These are phyloP conservation scores for Hypocreales sp. DNA, from an alignment of 2,329 filamentous ascomycete genomes.

Conservation along the genomic window DNA sequence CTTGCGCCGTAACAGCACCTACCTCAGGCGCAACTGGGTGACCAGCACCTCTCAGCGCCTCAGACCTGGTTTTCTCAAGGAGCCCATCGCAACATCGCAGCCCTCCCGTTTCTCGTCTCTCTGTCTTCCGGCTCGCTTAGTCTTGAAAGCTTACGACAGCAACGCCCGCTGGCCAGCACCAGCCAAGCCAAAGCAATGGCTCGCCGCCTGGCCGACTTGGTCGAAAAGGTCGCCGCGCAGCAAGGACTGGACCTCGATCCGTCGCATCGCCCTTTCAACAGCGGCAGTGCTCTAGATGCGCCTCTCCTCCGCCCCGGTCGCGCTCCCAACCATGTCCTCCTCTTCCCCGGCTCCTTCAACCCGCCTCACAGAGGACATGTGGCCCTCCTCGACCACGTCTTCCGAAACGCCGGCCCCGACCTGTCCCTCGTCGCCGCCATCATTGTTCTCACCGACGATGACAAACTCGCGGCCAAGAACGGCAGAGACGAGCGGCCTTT, in stretches of 20 bases:
- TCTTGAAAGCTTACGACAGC: no score
- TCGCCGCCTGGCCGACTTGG: not conserved
- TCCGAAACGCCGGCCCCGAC: constrained; percentile 10
- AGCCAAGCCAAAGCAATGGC: no score
- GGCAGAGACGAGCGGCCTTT: constrained; percentile 3
- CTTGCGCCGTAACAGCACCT: no score
- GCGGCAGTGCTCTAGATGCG: not conserved
- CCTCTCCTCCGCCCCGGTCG: not conserved
- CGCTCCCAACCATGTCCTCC: constrained; percentile 11
- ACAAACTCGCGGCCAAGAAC: constrained; percentile 9
- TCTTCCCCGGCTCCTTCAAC: constrained; percentile 22
- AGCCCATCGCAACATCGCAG: no score
- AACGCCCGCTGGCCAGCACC: no score
- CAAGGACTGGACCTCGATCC: not conserved
- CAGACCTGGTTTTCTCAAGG: no score
- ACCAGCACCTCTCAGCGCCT: no score
- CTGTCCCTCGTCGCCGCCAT: constrained; percentile 15
- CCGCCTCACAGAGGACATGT: constrained; percentile 20
- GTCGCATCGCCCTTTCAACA: not conserved
- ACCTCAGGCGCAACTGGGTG: no score
- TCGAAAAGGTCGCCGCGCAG: not conserved
- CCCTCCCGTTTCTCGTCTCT: no score
- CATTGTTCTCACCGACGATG: constrained; percentile 12
- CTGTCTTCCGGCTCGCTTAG: no score
- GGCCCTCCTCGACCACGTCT: constrained; percentile 14